Evolutionary conservation across 345 rosid genomes (phyloP), one percentile per base, ranked within the genome.

Genomic region (Fremontodendron californicum): DNA sequence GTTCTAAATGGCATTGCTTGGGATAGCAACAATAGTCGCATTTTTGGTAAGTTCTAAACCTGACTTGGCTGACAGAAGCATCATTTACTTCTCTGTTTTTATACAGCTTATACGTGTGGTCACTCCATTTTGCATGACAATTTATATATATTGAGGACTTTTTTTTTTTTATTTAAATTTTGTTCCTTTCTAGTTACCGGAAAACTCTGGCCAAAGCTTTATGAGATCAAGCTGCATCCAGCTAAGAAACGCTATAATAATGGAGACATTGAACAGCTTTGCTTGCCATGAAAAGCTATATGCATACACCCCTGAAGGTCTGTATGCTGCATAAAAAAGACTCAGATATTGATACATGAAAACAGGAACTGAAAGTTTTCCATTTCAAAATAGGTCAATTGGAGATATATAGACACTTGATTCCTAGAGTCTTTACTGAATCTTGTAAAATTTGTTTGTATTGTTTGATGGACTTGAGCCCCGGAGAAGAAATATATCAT

Each of bases 1-100:
- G 98, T 94, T 66, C 80, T 94, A 76, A 94, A 94, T 43, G 98
- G 98, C 65, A 94, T 94, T 78, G 98, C 98, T 42, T 93, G 98
- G 98, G 97, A 94, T 85, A 61, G 76, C 13, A 75, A 86, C 2
- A 75, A 78, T 71, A 88, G 86, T 57, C 98, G 98, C 54, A 54
- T 89, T 42, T 91, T 89, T 21, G 96, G 93, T 91, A 80, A 91
- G 88, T 69, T 74, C n/a, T 68, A 16, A 15, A 31, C 21, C 31
- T 31, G 19, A 31, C 1, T 31, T 31, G 66, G 40, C 33, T 31
- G 15, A 62, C 9, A n/a, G 55, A 46, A 27, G 46, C 37, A 37
- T 65, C 29, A 10, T 65, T 4, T 18, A 61, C 66, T 61, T 61
- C n/a, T 40, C 66, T 61, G 19, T 57, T 25, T 25, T 43, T 31